Evolutionary conservation across 2,329 filamentous ascomycete species (phyloP).

Genomic region (Ambrosiella beaveri): DNA sequence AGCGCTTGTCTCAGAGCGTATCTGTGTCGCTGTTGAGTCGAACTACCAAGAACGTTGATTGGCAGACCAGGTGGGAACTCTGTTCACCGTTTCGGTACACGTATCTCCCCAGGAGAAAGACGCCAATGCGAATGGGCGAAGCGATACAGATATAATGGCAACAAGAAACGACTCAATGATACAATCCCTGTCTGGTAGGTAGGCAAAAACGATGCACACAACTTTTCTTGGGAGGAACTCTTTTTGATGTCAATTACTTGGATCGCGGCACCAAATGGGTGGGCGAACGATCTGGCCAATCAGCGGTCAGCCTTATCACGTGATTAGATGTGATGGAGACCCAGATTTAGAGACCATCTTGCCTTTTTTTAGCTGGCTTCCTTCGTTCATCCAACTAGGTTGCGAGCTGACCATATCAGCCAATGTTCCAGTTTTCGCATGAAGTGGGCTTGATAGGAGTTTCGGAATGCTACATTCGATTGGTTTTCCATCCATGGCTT

Average conservation of each 20-base stretch:
- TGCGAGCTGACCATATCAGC: neutral
- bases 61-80: neutral
- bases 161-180: slow-evolving; percentile 2
- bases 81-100: neutral
- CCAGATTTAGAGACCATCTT: slow-evolving; percentile 2
- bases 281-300: slow-evolving; percentile 4
- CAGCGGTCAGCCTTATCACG: slow-evolving; percentile 6
- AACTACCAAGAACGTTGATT: neutral
- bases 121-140: neutral
- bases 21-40: neutral
- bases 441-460: neutral
- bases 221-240: neutral
- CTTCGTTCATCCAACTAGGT: neutral
- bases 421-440: neutral
- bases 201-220: slow-evolving; percentile 1
- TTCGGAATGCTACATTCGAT: neutral
- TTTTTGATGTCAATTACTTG: neutral
- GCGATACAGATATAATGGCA: neutral
- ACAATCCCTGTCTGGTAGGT: slow-evolving; percentile 9
- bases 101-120: no score
- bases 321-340: slow-evolving; percentile 3
- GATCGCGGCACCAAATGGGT: slow-evolving; percentile 2
- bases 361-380: slow-evolving; percentile 1
- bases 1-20: neutral
- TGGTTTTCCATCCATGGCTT: neutral